These are phyloP conservation scores for Xylariaceae sp. DNA, from an alignment of 2,329 filamentous ascomycete species.

Conservation along the genomic window DNA sequence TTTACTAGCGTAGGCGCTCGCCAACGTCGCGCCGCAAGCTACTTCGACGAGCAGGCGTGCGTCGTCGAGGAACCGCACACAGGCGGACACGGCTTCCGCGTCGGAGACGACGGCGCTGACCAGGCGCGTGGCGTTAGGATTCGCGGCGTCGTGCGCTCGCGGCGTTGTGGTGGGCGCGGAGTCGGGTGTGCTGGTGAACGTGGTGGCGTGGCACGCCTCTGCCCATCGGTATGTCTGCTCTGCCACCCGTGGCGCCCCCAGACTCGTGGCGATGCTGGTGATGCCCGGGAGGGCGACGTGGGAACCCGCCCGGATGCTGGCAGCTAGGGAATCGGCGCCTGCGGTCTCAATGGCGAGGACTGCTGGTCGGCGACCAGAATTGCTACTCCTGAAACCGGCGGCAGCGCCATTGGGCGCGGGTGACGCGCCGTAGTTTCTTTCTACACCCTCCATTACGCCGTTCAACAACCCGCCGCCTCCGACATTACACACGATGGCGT, in stretches of 20 bases:
- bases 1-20: slow-evolving; percentile 59
- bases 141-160: background rate
- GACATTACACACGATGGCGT: slow-evolving; percentile 71
- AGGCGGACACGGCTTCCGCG: slow-evolving; percentile 74
- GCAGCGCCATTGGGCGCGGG: background rate
- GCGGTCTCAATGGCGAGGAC: slow-evolving; percentile 72
- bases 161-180: background rate
- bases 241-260: slow-evolving; percentile 71
- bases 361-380: slow-evolving; percentile 35
- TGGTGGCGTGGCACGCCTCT: slow-evolving; percentile 25
- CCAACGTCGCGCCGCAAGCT: slow-evolving; percentile 78
- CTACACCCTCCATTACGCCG: slow-evolving; percentile 68
- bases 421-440: slow-evolving; percentile 35
- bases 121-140: slow-evolving; percentile 34
- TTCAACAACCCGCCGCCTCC: slow-evolving; percentile 78
- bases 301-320: slow-evolving; percentile 52
- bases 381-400: background rate
- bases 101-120: slow-evolving; percentile 64
- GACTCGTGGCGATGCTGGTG: slow-evolving; percentile 68
- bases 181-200: background rate
- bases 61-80: slow-evolving; percentile 74
- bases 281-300: slow-evolving; percentile 65
- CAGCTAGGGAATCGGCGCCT: slow-evolving; percentile 66
- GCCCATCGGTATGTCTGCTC: slow-evolving; percentile 64
- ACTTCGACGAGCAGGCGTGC: slow-evolving; percentile 77